Conservation (phyloP, 495 filamentous ascomycete genomes). For the Hyaloscypha variabilis region DNA sequence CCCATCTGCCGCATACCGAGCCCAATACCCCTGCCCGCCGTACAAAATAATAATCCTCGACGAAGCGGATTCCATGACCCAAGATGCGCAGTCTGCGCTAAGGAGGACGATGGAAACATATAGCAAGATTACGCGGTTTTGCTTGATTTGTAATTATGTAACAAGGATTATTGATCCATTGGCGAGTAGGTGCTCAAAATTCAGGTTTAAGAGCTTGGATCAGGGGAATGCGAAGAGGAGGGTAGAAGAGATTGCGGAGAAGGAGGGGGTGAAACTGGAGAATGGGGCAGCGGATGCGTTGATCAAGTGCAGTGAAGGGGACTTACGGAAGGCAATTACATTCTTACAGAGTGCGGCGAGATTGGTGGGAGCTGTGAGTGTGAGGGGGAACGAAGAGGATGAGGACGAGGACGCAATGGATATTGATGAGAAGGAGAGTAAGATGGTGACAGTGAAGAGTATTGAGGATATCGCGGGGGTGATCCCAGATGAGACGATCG, state of each 20-base stretch:
- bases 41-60: constrained; percentile 99
- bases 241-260: constrained; percentile 76
- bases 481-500: constrained; percentile 74
- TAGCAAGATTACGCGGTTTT: constrained; percentile 93
- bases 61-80: constrained; percentile 98
- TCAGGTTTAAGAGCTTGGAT: constrained; percentile 95
- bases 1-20: constrained; percentile 62
- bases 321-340: constrained; percentile 94
- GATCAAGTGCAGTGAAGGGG: constrained; percentile 87
- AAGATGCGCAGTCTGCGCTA: constrained; percentile 93
- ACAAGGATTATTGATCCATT: constrained; percentile 97
- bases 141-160: constrained; percentile 98
- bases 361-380: constrained; percentile 63
- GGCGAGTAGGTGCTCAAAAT: constrained; percentile 91
- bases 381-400: constrained; percentile 44
- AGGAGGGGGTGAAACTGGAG: constrained; percentile 74
- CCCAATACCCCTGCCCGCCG: constrained; percentile 88
- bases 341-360: constrained; percentile 90
- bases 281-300: constrained; percentile 80
- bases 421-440: constrained; percentile 45
- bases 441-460: constrained; percentile 68
- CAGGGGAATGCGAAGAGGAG: constrained; percentile 74
- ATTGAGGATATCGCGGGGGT: constrained; percentile 97
- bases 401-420: constrained; percentile 56
- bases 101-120: constrained; percentile 98